Base-by-base conservation (phyloP, 139 green algal genomes). In the Chloropicon primus region DNA sequence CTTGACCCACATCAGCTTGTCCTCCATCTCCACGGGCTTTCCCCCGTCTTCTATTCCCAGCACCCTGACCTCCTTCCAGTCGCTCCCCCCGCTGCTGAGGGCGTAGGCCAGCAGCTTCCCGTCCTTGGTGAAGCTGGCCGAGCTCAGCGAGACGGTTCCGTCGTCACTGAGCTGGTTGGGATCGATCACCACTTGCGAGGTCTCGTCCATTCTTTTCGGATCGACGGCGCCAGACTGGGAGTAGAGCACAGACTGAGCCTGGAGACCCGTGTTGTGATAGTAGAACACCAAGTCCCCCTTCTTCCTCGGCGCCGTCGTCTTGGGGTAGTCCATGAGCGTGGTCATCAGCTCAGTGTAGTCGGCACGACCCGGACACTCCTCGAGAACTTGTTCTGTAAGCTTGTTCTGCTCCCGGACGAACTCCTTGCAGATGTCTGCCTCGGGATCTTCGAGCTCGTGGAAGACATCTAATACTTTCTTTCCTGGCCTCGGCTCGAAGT, bases 1-100 rank as follows among this genome's bases (percentile, higher is more conserved):
- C 83, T 97, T 98, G 62, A 97, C 91, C 72, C 90, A 75, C 72
- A 90, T 72, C 62, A 98, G 84, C 76, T 87, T 74, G 82, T 97
- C 94, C 2, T 82, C 21, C 77, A 95, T 75, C 1, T 78, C 23
- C 3, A 87, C 74, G n/a, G 29, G 80, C 17, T 77, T 25, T 53
- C 89, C 93, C 2, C 83, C 77, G 26, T 82, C 25, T 62, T 86
- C 74, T 1, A 94, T 81, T 5, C 28, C 28, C 76, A 91, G 80
- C 53, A 96, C 79, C 80, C 86, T 62, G 1, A 72, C n/a, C 41
- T 84, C 81, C 5, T 26, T 41, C 80, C 82, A 84, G 53, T 84
- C 77, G 73, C 76, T 88, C 54, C 93, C 93, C 27, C 89, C 89
- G 17, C n/a, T 85, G 78, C 53, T 84, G 2, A 94, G 77, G 21